phyloP scores from a whole-genome alignment of 805 yeast species.

The Lachancea sp. region DNA sequence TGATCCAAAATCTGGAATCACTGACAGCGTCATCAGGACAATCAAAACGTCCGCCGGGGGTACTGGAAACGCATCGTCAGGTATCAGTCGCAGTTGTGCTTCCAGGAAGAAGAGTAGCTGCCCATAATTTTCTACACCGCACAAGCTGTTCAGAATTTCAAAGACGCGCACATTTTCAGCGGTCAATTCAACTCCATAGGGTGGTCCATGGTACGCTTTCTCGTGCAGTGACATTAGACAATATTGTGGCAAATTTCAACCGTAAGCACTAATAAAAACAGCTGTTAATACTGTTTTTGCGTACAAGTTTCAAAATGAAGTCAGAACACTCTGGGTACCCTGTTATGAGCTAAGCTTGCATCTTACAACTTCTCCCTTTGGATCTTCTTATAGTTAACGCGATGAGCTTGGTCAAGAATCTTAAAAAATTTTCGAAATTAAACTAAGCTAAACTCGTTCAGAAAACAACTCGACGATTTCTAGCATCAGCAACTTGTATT shows the following conservation, averaged over 20 bases:
- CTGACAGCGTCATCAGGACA: constrained; percentile 35
- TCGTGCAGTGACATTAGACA: background rate
- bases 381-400: too few species aligned
- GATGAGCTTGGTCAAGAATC: constrained; percentile 4
- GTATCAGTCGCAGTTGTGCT: constrained; percentile 13
- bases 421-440: background rate
- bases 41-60: constrained; percentile 34
- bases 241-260: background rate
- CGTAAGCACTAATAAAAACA: too few species aligned
- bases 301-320: too few species aligned
- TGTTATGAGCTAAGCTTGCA: too few species aligned
- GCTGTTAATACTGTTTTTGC: too few species aligned
- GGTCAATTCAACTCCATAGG: constrained; percentile 26
- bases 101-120: constrained; percentile 35
- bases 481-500: background rate
- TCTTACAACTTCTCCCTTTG: too few species aligned
- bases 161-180: constrained; percentile 18
- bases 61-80: constrained; percentile 8
- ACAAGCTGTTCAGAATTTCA: constrained; percentile 28
- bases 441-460: too few species aligned
- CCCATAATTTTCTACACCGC: constrained; percentile 32
- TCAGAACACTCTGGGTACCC: too few species aligned
- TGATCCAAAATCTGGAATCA: constrained; percentile 30
- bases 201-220: constrained; percentile 9
- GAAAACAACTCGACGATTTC: background rate